A percentile compares a stretch with the other conserved stretches of the same genome.
These are phyloP conservation scores for Fusarium denticulatum DNA, from an alignment of 2,329 filamentous ascomycete genomes.

Conservation along the genomic window DNA sequence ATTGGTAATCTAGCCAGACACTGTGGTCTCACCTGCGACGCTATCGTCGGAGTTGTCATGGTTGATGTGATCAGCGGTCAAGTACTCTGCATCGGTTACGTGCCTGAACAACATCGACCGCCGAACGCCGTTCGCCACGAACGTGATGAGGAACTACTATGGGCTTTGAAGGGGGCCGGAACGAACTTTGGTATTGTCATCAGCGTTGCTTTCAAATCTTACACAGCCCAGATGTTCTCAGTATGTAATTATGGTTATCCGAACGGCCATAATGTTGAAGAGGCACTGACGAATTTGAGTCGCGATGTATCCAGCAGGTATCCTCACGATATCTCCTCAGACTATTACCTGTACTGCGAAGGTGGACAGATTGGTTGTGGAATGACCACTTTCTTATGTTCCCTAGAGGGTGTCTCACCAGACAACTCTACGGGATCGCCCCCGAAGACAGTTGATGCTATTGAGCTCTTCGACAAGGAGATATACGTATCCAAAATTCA, in stretches of 20 bases:
- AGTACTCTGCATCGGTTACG: constrained; percentile 61
- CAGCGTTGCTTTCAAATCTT: constrained; percentile 62
- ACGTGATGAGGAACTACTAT: constrained; percentile 63
- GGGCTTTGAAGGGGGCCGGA: constrained; percentile 67
- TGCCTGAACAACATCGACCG: constrained; percentile 58
- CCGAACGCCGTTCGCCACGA: constrained; percentile 52
- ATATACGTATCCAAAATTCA: constrained; percentile 71
- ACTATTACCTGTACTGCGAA: constrained; percentile 66
- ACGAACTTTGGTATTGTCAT: constrained; percentile 68
- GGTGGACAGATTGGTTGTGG: constrained; percentile 58
- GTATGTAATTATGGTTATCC: constrained; percentile 53
- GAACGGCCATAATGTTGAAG: constrained; percentile 37
- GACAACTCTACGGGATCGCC: too few species aligned
- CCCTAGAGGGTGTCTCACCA: neutral
- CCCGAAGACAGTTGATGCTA: constrained; percentile 53
- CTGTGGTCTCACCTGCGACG: constrained; percentile 67
- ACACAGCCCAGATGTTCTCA: constrained; percentile 52
- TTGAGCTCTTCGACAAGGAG: constrained; percentile 66
- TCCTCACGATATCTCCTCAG: constrained; percentile 56
- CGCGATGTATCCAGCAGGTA: constrained; percentile 52
- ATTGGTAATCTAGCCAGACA: constrained; percentile 67
- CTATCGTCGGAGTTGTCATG: constrained; percentile 68
- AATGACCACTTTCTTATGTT: constrained; percentile 54
- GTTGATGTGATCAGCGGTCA: constrained; percentile 60
- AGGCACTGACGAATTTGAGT: constrained; percentile 54